These are phyloP conservation scores for Penstemon barbatus DNA, from an alignment of 257 asterid genomes.

Conservation along the genomic window DNA sequence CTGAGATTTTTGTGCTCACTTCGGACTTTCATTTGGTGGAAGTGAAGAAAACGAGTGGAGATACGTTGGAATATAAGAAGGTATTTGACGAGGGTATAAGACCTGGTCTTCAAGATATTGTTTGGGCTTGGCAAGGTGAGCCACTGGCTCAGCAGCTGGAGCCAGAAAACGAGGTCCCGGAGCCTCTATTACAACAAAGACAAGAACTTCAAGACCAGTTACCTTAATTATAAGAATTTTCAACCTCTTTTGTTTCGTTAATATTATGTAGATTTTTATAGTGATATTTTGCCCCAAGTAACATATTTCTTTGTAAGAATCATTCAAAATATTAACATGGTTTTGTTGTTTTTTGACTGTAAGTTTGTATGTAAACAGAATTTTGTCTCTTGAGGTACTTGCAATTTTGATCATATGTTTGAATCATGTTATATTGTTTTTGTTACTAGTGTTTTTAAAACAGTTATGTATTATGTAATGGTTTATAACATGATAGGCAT, in stretches of 20 bases:
- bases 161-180: slow-evolving; percentile 25
- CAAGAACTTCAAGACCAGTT: slow-evolving; percentile 42
- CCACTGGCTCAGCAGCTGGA: slow-evolving; percentile 31
- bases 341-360: slow-evolving; percentile 21
- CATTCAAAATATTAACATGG: slow-evolving; percentile 14
- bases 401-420: background rate
- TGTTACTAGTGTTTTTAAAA: background rate
- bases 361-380: slow-evolving; percentile 16
- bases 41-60: slow-evolving; percentile 72
- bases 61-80: slow-evolving; percentile 66
- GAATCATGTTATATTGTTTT: background rate
- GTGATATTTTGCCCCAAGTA: background rate
- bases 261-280: slow-evolving; percentile 6
- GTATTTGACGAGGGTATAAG: slow-evolving; percentile 56
- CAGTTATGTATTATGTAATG: background rate
- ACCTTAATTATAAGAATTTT: slow-evolving; percentile 37
- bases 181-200: slow-evolving; percentile 11
- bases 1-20: slow-evolving; percentile 78
- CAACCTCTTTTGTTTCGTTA: slow-evolving; percentile 8
- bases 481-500: background rate
- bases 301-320: slow-evolving; percentile 2
- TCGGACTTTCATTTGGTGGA: slow-evolving; percentile 71
- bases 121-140: slow-evolving; percentile 76
- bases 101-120: slow-evolving; percentile 82
- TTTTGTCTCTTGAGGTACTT: background rate